Conservation (phyloP, 495 filamentous ascomycete genomes). For the Penicillium ochrochloron region DNA sequence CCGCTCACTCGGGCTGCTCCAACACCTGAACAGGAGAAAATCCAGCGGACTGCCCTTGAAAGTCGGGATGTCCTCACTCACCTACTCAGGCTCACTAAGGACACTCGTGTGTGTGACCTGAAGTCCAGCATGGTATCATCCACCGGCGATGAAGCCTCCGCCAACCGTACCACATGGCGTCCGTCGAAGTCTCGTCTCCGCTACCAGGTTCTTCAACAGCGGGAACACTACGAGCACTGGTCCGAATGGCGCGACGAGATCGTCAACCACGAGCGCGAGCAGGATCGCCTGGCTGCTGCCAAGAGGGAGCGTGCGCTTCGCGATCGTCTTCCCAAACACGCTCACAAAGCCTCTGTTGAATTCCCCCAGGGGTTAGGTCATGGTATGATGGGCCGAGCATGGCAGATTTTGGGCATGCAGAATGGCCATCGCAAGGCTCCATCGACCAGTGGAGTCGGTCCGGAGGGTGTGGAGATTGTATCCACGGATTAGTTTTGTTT, state of each 20-base stretch:
- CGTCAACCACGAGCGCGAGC: constrained; percentile 49
- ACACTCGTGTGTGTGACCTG: constrained; percentile 61
- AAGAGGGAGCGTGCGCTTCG: constrained; percentile 42
- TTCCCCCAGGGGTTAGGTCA: constrained; percentile 44
- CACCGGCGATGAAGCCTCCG: constrained; percentile 31
- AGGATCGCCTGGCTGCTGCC: constrained; percentile 43
- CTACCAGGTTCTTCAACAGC: constrained; percentile 63
- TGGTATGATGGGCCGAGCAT: constrained; percentile 53
- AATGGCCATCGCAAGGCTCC: constrained; percentile 34
- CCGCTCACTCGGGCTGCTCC: constrained; percentile 58
- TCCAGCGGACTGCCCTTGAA: constrained; percentile 65
- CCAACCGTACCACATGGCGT: constrained; percentile 63
- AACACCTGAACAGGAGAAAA: constrained; percentile 57
- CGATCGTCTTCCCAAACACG: constrained; percentile 33
- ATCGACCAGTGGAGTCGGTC: constrained; percentile 18
- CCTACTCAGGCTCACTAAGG: constrained; percentile 68
- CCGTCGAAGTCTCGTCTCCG: constrained; percentile 60
- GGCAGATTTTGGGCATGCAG: constrained; percentile 51
- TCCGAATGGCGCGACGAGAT: constrained; percentile 64
- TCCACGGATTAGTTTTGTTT: constrained; percentile 16
- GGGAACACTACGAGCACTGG: constrained; percentile 65
- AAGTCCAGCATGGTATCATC: constrained; percentile 44
- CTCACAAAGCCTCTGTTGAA: constrained; percentile 38
- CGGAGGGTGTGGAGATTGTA: constrained; percentile 32
- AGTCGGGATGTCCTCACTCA: constrained; percentile 71